Conservation (phyloP, 192 early-diverging fungal species). For the Chytriomyces confervae region DNA sequence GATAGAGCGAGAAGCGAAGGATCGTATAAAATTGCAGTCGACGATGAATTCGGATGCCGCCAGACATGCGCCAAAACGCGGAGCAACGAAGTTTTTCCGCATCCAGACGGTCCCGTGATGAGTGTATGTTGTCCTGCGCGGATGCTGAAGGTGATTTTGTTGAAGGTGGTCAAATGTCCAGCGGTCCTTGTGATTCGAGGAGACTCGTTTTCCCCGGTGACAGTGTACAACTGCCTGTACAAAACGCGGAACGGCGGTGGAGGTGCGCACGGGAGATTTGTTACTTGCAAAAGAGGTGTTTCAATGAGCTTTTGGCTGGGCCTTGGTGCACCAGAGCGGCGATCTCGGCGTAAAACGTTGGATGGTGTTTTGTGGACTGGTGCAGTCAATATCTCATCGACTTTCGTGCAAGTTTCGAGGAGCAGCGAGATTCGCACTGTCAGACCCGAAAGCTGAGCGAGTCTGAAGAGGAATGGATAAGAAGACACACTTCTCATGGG, state of each 20-base stretch:
- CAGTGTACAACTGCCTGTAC: too few relatives aligned
- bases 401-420: conserved; percentile 68
- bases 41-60: conserved; percentile 41
- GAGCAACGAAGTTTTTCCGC: conserved; percentile 84
- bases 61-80: conserved; percentile 80
- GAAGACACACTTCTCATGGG: neutral
- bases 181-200: neutral
- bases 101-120: conserved; percentile 71
- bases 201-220: too few relatives aligned
- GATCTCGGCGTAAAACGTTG: neutral
- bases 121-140: conserved; percentile 30
- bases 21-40: neutral
- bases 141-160: conserved; percentile 18
- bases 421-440: conserved; percentile 79
- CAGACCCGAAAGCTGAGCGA: conserved; percentile 82
- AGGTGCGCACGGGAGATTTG: conserved; percentile 44
- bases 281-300: conserved; percentile 33
- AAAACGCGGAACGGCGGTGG: neutral
- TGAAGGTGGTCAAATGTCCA: neutral
- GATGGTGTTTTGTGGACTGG: neutral
- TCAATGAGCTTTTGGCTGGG: neutral
- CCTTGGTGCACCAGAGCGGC: conserved; percentile 54
- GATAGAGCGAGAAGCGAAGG: neutral
- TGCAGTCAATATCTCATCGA: conserved; percentile 41
- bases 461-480: conserved; percentile 22